phyloP scores from a whole-genome alignment of 768 basidiomycete genomes.

The Trametes elegans region DNA sequence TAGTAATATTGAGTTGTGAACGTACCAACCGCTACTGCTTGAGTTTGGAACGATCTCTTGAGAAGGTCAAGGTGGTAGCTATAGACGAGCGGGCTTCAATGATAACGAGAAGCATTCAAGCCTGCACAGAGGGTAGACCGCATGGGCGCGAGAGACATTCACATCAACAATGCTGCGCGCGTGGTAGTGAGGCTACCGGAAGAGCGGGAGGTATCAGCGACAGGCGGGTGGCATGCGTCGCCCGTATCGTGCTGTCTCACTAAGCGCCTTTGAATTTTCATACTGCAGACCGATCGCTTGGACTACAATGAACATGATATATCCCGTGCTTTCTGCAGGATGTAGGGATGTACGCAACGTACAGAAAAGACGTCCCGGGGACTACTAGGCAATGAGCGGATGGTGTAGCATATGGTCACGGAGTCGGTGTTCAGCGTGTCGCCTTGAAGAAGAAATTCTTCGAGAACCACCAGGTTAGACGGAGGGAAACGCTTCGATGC shows the following conservation, averaged over 20 bases:
- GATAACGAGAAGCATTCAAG: background rate
- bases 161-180: background rate
- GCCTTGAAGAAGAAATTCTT: no score
- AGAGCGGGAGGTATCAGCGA: constrained; percentile 1
- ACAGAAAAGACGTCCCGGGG: no score
- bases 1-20: background rate
- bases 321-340: no score
- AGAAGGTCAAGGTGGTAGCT: background rate
- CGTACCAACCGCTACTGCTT: background rate
- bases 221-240: background rate
- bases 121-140: background rate
- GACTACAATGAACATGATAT: background rate
- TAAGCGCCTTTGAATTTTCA: background rate
- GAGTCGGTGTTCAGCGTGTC: no score
- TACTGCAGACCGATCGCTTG: background rate
- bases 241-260: background rate
- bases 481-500: no score
- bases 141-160: constrained; percentile 7
- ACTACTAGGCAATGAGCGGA: no score
- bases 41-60: background rate
- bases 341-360: no score
- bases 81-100: background rate
- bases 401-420: no score
- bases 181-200: background rate
- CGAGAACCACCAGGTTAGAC: no score